phyloP scores from a whole-genome alignment of 2,329 filamentous ascomycete species.

The Fusarium palustre region DNA sequence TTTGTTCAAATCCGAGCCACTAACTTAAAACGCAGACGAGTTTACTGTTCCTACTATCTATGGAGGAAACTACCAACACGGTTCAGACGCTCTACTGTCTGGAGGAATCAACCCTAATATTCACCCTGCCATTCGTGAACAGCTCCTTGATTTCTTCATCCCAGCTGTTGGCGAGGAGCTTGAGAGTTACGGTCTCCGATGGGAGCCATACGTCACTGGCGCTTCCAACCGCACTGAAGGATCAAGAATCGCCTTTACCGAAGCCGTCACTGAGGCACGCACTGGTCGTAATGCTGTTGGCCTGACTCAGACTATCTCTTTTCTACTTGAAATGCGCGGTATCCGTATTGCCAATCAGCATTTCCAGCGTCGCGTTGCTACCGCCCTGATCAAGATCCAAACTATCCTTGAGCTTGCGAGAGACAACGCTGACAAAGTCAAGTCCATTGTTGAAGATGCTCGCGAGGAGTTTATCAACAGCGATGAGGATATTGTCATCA shows the following conservation, averaged over 20 bases:
- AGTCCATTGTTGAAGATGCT: constrained; percentile 4
- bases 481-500: constrained; percentile 9
- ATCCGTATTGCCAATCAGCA: constrained; percentile 21
- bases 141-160: constrained; percentile 15
- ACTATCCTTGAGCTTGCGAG: constrained; percentile 14
- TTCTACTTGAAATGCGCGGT: constrained; percentile 12
- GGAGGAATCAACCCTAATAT: constrained; percentile 23
- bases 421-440: not conserved
- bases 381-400: constrained; percentile 15
- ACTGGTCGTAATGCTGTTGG: constrained; percentile 10
- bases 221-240: constrained; percentile 6
- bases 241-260: constrained; percentile 1
- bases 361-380: constrained; percentile 20
- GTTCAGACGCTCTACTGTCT: not conserved
- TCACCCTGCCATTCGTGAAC: constrained; percentile 13
- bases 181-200: not conserved
- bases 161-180: not conserved
- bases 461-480: constrained; percentile 20
- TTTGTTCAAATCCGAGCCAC: rapidly evolving
- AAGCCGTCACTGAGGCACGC: constrained; percentile 16
- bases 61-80: constrained; percentile 17
- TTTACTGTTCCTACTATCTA: constrained; percentile 11
- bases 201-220: constrained; percentile 24
- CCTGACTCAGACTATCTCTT: constrained; percentile 8
- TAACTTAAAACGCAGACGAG: not conserved